Conservation (phyloP, 352 stramenopile genomes). For the Pythium aquatile region DNA sequence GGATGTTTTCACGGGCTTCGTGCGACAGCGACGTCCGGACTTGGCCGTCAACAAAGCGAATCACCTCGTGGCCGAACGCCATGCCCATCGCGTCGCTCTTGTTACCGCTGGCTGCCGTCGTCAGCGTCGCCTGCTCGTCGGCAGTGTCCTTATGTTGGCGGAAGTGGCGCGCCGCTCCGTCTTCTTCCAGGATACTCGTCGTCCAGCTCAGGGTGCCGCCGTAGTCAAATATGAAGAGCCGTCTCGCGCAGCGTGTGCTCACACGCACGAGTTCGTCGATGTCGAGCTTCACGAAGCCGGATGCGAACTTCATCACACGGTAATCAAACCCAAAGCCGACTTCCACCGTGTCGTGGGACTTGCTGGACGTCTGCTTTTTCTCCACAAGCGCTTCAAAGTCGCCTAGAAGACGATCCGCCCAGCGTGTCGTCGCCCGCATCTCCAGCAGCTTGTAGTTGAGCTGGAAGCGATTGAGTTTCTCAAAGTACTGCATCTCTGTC, state of each 20-base stretch:
- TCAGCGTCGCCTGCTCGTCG: neutral
- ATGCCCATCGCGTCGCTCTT: neutral
- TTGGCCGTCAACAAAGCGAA: conserved; percentile 68
- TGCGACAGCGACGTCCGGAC: conserved; percentile 61
- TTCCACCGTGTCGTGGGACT: conserved; percentile 67
- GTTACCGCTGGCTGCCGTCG: neutral
- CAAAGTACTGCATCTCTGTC: conserved; percentile 74
- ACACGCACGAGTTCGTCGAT: conserved; percentile 84
- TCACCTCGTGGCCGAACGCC: conserved; percentile 31
- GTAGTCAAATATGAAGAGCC: conserved; percentile 98
- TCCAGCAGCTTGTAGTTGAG: conserved; percentile 89
- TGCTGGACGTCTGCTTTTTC: conserved; percentile 33
- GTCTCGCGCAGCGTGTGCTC: conserved; percentile 53
- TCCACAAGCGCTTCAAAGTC: conserved; percentile 90
- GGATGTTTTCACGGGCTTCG: conserved; percentile 53
- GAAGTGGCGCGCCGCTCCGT: conserved; percentile 32
- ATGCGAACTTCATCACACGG: conserved; percentile 94
- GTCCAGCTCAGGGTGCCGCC: conserved; percentile 93
- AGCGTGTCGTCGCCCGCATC: conserved; percentile 77
- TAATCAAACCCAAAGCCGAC: conserved; percentile 96
- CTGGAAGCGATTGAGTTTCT: conserved; percentile 69
- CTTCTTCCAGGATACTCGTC: conserved; percentile 60
- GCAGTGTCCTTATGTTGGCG: conserved; percentile 19
- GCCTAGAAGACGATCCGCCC: conserved; percentile 92
- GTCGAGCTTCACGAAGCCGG: conserved; percentile 92